Evolutionary conservation across 805 yeast species (phyloP).

Genomic region (Sporopachydermia lactativora): DNA sequence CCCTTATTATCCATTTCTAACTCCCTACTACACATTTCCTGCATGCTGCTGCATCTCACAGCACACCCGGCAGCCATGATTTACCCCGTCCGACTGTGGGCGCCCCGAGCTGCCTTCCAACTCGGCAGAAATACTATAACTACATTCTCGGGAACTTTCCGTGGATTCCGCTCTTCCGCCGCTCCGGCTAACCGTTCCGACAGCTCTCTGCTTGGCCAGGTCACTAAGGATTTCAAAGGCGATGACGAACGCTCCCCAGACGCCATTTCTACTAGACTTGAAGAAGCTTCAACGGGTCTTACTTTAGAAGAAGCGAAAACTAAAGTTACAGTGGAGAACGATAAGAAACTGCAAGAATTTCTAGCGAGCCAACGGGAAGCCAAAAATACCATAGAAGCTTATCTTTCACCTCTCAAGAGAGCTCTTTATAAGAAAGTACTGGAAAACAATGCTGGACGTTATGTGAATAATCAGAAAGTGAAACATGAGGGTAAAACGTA

Average conservation of each 20-base stretch:
- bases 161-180: too few relatives aligned
- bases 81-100: too few relatives aligned
- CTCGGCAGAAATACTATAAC: too few relatives aligned
- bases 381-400: slow-evolving; percentile 36
- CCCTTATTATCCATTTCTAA: too few relatives aligned
- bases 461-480: slow-evolving; percentile 44
- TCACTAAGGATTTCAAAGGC: slow-evolving; percentile 6
- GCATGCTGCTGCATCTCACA: too few relatives aligned
- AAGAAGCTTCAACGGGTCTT: background rate
- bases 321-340: background rate
- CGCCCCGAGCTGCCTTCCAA: too few relatives aligned
- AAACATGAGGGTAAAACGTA: slow-evolving; percentile 31
- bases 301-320: background rate
- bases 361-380: slow-evolving; percentile 39
- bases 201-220: background rate
- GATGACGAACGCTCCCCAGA: background rate
- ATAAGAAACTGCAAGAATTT: slow-evolving; percentile 29
- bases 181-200: too few relatives aligned
- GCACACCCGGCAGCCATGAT: too few relatives aligned
- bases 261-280: background rate
- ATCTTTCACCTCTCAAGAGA: slow-evolving; percentile 59
- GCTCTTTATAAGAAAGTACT: slow-evolving; percentile 50
- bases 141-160: too few relatives aligned
- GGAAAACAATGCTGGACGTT: slow-evolving; percentile 47
- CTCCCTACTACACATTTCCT: too few relatives aligned